Evolutionary conservation across 371 early-diverging fungal genomes (phyloP).

Genomic region (Apophysomyces sp.): DNA sequence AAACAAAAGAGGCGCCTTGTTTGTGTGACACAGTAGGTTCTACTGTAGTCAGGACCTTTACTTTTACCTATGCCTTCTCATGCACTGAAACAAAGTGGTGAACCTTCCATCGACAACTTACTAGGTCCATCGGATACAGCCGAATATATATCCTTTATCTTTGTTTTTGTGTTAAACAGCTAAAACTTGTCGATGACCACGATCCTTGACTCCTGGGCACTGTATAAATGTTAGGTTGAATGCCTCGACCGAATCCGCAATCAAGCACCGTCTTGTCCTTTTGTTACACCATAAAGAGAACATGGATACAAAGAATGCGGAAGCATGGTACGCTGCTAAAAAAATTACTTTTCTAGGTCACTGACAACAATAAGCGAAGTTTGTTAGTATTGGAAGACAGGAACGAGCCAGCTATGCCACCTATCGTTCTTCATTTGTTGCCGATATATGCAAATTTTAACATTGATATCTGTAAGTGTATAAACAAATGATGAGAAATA

Average conservation of each 20-base stretch:
- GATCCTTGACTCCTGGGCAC: slow-evolving; percentile 13
- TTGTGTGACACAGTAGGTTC: neutral
- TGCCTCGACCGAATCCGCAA: neutral
- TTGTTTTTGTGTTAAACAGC: neutral
- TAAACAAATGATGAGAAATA: neutral
- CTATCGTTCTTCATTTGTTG: slow-evolving; percentile 17
- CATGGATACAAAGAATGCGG: slow-evolving; percentile 12
- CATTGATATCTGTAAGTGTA: slow-evolving; percentile 18
- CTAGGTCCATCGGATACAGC: slow-evolving; percentile 20
- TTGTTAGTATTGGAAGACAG: slow-evolving; percentile 25
- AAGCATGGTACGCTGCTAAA: slow-evolving; percentile 28
- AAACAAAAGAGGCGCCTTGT: no score
- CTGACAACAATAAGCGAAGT: slow-evolving; percentile 11
- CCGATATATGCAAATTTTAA: slow-evolving; percentile 28
- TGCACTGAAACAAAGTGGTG: neutral
- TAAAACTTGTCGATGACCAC: neutral
- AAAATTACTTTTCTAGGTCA: neutral
- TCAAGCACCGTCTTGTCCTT: slow-evolving; percentile 6
- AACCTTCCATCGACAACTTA: neutral
- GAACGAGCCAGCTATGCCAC: slow-evolving; percentile 26
- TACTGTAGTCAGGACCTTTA: neutral
- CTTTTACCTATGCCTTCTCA: neutral
- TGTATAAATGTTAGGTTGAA: slow-evolving; percentile 21
- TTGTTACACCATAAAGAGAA: slow-evolving; percentile 1
- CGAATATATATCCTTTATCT: slow-evolving; percentile 43